phyloP scores from a whole-genome alignment of 2,329 filamentous ascomycete genomes.

The Chrysoporthe austroafricana region DNA sequence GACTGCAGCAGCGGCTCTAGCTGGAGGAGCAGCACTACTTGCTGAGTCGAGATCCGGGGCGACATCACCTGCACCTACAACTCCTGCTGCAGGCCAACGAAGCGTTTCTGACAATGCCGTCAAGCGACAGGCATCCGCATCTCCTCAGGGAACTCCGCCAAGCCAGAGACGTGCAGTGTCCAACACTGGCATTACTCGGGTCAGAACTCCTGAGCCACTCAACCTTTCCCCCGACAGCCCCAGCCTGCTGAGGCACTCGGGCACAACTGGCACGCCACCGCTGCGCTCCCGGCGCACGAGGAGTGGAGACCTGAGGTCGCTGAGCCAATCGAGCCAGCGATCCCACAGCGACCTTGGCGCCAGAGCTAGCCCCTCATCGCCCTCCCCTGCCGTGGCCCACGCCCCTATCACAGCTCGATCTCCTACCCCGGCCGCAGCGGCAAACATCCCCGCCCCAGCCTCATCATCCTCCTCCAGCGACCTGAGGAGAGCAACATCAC shows the following conservation, averaged over 20 bases:
- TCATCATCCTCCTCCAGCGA: slow-evolving; percentile 24
- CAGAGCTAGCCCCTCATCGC: slow-evolving; percentile 35
- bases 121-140: slow-evolving; percentile 32
- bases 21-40: slow-evolving; percentile 42
- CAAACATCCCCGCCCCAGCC: slow-evolving; percentile 29
- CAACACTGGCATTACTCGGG: slow-evolving; percentile 57
- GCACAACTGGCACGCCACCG: slow-evolving; percentile 58
- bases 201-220: slow-evolving; percentile 57
- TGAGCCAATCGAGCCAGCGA: slow-evolving; percentile 57
- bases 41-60: slow-evolving; percentile 37
- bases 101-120: slow-evolving; percentile 47
- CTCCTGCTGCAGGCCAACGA: slow-evolving; percentile 33
- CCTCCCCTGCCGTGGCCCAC: slow-evolving; percentile 2
- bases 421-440: slow-evolving; percentile 27
- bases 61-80: slow-evolving; percentile 33
- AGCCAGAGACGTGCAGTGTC: slow-evolving; percentile 51
- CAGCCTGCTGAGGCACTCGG: slow-evolving; percentile 53
- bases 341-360: slow-evolving; percentile 26
- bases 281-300: slow-evolving; percentile 72
- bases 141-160: slow-evolving; percentile 32
- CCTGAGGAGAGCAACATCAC: slow-evolving; percentile 28
- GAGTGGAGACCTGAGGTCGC: slow-evolving; percentile 72
- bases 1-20: slow-evolving; percentile 13
- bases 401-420: slow-evolving; percentile 15
- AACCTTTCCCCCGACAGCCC: slow-evolving; percentile 66